Evolutionary conservation across 2,329 filamentous ascomycete species (phyloP).

Genomic region (Aspergillus amoenus): DNA sequence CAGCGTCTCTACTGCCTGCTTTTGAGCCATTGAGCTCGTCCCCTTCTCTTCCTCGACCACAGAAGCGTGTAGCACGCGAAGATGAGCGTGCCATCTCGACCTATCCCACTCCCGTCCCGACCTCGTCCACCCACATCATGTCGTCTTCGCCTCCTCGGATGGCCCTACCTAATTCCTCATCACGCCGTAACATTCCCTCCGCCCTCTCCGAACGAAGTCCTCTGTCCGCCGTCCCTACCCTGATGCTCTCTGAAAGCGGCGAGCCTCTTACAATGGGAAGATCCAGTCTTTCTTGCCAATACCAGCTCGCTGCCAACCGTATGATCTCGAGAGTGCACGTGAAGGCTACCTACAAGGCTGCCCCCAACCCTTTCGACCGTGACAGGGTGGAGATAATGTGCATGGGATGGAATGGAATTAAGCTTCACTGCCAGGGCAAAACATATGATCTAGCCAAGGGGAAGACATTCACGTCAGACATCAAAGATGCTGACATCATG

Average conservation of each 20-base stretch:
- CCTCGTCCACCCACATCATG: constrained; percentile 87
- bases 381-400: constrained; percentile 86
- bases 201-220: constrained; percentile 72
- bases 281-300: constrained; percentile 92
- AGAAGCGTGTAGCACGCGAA: constrained; percentile 48
- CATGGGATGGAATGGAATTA: constrained; percentile 93
- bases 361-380: constrained; percentile 64
- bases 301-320: constrained; percentile 87
- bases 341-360: constrained; percentile 77
- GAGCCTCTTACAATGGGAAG: constrained; percentile 84
- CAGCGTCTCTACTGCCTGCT: constrained; percentile 48
- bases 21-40: constrained; percentile 52
- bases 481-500: constrained; percentile 86
- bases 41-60: constrained; percentile 47
- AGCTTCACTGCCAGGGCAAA: constrained; percentile 84
- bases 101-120: constrained; percentile 92
- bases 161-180: constrained; percentile 49
- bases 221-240: constrained; percentile 75
- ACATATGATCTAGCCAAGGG: constrained; percentile 85
- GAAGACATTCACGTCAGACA: constrained; percentile 86
- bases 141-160: constrained; percentile 76
- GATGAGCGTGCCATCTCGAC: constrained; percentile 50
- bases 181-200: constrained; percentile 61
- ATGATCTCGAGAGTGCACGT: constrained; percentile 93
- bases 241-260: constrained; percentile 78